phyloP scores from a whole-genome alignment of 257 asterid species.

The Solanum appendiculatum region DNA sequence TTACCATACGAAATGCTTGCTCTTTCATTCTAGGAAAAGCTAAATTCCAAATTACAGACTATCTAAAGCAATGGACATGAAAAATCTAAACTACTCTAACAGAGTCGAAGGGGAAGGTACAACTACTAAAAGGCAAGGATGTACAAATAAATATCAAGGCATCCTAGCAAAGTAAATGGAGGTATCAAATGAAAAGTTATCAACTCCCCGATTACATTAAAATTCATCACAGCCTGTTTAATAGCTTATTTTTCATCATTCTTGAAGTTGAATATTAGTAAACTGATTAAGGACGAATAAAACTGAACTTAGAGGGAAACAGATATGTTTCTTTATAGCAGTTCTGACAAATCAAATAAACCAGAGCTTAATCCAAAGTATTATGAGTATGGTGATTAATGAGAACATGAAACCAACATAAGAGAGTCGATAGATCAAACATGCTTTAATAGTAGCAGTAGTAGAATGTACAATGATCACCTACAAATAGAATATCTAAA shows the following conservation, averaged over 20 bases:
- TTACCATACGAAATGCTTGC: background rate
- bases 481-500: conserved; percentile 9
- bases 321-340: background rate
- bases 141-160: background rate
- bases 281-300: background rate
- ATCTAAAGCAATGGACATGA: background rate
- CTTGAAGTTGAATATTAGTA: background rate
- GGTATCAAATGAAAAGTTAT: background rate
- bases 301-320: background rate
- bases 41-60: background rate
- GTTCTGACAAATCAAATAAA: background rate
- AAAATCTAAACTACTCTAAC: background rate
- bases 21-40: background rate
- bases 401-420: background rate
- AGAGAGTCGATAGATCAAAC: background rate
- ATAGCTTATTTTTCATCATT: background rate
- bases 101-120: background rate
- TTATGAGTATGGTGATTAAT: background rate
- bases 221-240: background rate
- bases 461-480: conserved; percentile 15
- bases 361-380: background rate
- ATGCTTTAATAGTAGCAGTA: background rate
- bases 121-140: background rate
- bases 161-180: background rate
- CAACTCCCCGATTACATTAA: background rate